Conservation (phyloP, 2,329 filamentous ascomycete species). For the Daldinia sp. region DNA sequence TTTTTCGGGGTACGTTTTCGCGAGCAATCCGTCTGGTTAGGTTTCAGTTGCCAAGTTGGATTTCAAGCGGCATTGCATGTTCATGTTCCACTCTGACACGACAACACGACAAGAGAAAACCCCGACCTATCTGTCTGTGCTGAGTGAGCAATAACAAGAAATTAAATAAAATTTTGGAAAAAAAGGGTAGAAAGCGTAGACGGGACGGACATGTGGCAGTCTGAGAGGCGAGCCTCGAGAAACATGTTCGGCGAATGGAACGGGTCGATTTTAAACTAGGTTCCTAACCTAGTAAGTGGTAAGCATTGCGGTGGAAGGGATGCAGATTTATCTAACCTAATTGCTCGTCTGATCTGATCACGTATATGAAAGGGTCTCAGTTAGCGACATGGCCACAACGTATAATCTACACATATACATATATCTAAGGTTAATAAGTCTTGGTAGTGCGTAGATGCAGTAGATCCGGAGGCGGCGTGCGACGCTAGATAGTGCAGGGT, state of each 20-base stretch:
- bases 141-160: not conserved
- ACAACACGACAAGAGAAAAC: slow-evolving; percentile 2
- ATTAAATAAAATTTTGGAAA: not conserved
- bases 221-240: slow-evolving; percentile 16
- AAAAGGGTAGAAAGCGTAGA: not conserved
- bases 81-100: slow-evolving; percentile 25
- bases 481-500: not conserved
- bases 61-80: slow-evolving; percentile 30
- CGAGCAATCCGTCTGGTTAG: slow-evolving; percentile 22
- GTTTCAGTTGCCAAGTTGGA: slow-evolving; percentile 35
- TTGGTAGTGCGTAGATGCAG: slow-evolving; percentile 1
- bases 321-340: slow-evolving; percentile 4
- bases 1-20: not conserved
- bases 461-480: slow-evolving; percentile 17
- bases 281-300: slow-evolving; percentile 16
- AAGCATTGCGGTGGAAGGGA: not conserved
- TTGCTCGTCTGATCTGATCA: slow-evolving; percentile 32
- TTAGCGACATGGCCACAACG: not conserved
- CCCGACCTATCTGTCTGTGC: not conserved
- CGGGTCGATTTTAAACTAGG: slow-evolving; percentile 11
- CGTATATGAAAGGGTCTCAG: slow-evolving; percentile 14
- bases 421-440: not conserved
- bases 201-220: slow-evolving; percentile 34
- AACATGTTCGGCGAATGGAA: slow-evolving; percentile 23
- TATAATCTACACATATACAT: not conserved